Conservation (phyloP, 2,329 filamentous ascomycete genomes). For the Ophiocordyceps camponoti-floridani region DNA sequence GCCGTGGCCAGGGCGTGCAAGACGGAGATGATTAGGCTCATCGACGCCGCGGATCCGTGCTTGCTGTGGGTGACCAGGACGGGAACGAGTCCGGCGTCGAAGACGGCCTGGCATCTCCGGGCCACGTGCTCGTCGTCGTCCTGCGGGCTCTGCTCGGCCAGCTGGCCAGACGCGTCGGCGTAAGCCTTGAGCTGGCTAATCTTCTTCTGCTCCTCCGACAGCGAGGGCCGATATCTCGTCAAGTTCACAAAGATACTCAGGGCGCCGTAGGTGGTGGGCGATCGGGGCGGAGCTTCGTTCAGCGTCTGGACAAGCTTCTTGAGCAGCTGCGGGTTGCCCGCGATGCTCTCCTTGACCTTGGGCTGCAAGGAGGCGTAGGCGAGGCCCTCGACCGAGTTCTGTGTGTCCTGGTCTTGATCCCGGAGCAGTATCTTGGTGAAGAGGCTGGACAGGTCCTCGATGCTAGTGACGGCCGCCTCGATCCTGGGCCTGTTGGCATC, state of each 20-base stretch:
- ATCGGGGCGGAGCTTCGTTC: slow-evolving; percentile 37
- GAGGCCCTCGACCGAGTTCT: slow-evolving; percentile 72
- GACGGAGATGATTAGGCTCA: slow-evolving; percentile 58
- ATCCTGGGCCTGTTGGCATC: slow-evolving; percentile 25
- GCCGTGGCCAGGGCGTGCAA: slow-evolving; percentile 61
- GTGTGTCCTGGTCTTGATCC: slow-evolving; percentile 36
- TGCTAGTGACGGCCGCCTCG: slow-evolving; percentile 36
- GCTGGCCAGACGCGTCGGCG: slow-evolving; percentile 62
- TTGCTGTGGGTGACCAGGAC: slow-evolving; percentile 63
- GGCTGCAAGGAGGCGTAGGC: slow-evolving; percentile 82
- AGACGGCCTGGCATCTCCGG: slow-evolving; percentile 57
- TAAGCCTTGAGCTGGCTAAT: slow-evolving; percentile 88
- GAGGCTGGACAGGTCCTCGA: slow-evolving; percentile 46
- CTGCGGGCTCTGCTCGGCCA: slow-evolving; percentile 43
- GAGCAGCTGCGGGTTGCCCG: slow-evolving; percentile 49
- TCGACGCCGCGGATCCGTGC: slow-evolving; percentile 49
- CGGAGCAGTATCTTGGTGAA: slow-evolving; percentile 49
- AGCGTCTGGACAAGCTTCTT: slow-evolving; percentile 50
- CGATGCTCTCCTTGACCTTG: slow-evolving; percentile 66
- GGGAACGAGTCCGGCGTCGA: slow-evolving; percentile 62
- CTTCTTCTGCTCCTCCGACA: slow-evolving; percentile 82
- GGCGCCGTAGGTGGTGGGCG: slow-evolving; percentile 64
- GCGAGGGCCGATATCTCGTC: slow-evolving; percentile 57
- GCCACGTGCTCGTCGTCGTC: slow-evolving; percentile 62
- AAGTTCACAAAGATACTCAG: slow-evolving; percentile 77